These are phyloP conservation scores for Thermomucor indicae-seudaticae DNA, from an alignment of 371 early-diverging fungal genomes.

Conservation along the genomic window DNA sequence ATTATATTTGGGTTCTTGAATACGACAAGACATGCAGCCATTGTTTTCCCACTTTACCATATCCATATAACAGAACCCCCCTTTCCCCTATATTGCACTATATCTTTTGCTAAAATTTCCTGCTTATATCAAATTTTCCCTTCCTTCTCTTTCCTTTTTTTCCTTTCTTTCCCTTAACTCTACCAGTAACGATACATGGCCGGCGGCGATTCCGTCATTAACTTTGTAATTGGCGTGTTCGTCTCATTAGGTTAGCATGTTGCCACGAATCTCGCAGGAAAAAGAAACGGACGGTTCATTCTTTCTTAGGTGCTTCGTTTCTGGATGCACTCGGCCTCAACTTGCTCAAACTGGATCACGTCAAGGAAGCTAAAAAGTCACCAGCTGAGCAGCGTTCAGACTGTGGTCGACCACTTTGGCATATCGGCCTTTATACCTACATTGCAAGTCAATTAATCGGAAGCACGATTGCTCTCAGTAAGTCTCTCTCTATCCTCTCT, in stretches of 20 bases:
- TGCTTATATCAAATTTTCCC: constrained; percentile 2
- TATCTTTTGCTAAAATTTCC: too few relatives aligned
- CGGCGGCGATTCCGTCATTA: constrained; percentile 33
- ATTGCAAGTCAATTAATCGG: constrained; percentile 62
- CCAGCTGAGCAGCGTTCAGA: constrained; percentile 51
- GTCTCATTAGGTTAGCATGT: constrained; percentile 47
- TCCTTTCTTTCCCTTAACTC: constrained; percentile 7
- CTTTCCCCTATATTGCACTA: too few relatives aligned
- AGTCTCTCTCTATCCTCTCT: constrained; percentile 9
- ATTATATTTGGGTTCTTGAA: too few relatives aligned
- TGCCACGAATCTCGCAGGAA: neutral
- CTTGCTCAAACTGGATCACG: constrained; percentile 65
- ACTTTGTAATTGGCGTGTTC: constrained; percentile 61
- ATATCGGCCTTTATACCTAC: constrained; percentile 64
- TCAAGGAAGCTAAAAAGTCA: constrained; percentile 47
- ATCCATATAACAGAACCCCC: too few relatives aligned
- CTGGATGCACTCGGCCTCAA: constrained; percentile 73
- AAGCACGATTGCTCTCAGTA: constrained; percentile 67
- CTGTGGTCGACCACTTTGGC: constrained; percentile 66
- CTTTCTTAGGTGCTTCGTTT: constrained; percentile 45
- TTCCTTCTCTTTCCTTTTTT: constrained; percentile 18
- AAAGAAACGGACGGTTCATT: neutral
- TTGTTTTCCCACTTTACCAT: too few relatives aligned
- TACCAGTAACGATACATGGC: constrained; percentile 20
- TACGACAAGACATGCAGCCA: too few relatives aligned